Conservation (phyloP, 2,329 filamentous ascomycete species). For the Diaporthe caulivora region DNA sequence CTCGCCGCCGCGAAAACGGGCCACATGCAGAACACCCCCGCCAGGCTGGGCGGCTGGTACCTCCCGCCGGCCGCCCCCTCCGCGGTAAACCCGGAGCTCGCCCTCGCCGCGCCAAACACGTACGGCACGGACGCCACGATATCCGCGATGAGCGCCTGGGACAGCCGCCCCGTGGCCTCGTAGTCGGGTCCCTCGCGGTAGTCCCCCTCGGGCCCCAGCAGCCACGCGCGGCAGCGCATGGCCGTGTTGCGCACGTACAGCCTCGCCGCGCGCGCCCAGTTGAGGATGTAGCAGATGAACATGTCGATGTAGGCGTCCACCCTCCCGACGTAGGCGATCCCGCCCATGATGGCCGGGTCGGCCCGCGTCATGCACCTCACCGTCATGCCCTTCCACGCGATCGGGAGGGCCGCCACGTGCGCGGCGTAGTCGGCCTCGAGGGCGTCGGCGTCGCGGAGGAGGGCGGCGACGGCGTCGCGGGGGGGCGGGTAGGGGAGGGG, state of each 20-base stretch:
- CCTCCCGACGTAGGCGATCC: slow-evolving; percentile 30
- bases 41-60: slow-evolving; percentile 33
- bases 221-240: slow-evolving; percentile 38
- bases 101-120: slow-evolving; percentile 32
- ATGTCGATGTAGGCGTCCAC: slow-evolving; percentile 40
- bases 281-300: slow-evolving; percentile 39
- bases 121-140: slow-evolving; percentile 38
- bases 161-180: slow-evolving; percentile 14
- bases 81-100: not conserved
- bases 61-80: not conserved
- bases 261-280: slow-evolving; percentile 38
- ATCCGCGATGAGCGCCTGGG: slow-evolving; percentile 23
- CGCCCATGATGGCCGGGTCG: slow-evolving; percentile 34
- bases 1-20: slow-evolving; percentile 39
- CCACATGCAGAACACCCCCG: slow-evolving; percentile 39
- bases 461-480: slow-evolving; percentile 16
- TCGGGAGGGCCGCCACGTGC: slow-evolving; percentile 24
- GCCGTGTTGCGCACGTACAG: slow-evolving; percentile 37
- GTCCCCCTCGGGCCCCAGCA: slow-evolving; percentile 33
- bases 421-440: slow-evolving; percentile 39
- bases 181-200: slow-evolving; percentile 34
- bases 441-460: slow-evolving; percentile 33
- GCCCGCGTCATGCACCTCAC: slow-evolving; percentile 27
- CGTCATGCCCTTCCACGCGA: slow-evolving; percentile 38
- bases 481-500: not conserved